Percentiles rank a stretch among this genome's conserved stretches.
These are phyloP conservation scores for Coniochaeta sp. DNA, from an alignment of 2,329 filamentous ascomycete species.

Conservation along the genomic window DNA sequence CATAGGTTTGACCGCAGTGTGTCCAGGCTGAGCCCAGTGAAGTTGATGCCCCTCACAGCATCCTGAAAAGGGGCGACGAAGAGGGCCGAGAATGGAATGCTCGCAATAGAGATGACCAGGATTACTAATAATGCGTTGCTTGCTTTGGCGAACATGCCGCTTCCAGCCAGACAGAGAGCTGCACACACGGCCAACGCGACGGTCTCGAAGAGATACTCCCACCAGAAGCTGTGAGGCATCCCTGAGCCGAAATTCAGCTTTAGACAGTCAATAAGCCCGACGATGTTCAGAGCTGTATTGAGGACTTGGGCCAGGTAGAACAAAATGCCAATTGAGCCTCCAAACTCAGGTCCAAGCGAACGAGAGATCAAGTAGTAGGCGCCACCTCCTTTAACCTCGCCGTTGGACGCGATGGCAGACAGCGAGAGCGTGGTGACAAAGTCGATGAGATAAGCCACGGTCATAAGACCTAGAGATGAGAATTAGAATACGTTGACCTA, in stretches of 20 bases:
- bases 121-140: conserved; percentile 70
- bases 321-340: conserved; percentile 78
- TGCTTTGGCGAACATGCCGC: conserved; percentile 70
- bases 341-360: conserved; percentile 80
- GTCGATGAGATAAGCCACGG: conserved; percentile 72
- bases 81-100: conserved; percentile 73
- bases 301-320: conserved; percentile 89
- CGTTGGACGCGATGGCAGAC: conserved; percentile 84
- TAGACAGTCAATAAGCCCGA: conserved; percentile 78
- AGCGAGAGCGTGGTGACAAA: conserved; percentile 80
- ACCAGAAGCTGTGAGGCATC: conserved; percentile 68
- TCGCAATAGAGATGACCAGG: conserved; percentile 65
- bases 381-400: conserved; percentile 79
- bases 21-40: conserved; percentile 65
- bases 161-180: conserved; percentile 69
- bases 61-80: conserved; percentile 62
- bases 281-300: conserved; percentile 81
- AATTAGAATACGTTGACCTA: conserved; percentile 12
- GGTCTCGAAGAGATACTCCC: conserved; percentile 69
- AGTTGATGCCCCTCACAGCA: conserved; percentile 56
- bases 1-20: conserved; percentile 70
- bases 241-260: conserved; percentile 64
- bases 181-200: conserved; percentile 65
- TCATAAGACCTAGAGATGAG: conserved; percentile 52
- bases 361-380: conserved; percentile 86